Percentiles rank a stretch among this genome's conserved stretches.
phyloP scores from a whole-genome alignment of 2,329 filamentous ascomycete species.

The Aspergillus fumigatiaffinis region DNA sequence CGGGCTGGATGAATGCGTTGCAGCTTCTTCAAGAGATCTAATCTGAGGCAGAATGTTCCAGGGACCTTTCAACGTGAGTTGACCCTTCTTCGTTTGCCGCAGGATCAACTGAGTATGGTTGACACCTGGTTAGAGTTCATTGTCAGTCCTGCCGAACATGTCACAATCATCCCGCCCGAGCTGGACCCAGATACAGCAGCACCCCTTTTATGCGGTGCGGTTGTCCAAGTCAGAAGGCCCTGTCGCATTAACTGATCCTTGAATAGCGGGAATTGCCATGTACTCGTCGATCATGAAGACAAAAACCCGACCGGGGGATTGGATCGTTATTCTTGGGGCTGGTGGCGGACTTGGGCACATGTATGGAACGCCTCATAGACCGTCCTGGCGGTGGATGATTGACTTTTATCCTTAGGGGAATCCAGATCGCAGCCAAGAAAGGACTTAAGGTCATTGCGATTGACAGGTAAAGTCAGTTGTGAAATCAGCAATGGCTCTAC shows the following conservation, averaged over 20 bases:
- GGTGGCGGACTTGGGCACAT: constrained; percentile 40
- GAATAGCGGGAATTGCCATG: constrained; percentile 35
- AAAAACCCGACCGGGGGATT: constrained; percentile 31
- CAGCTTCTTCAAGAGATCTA: background rate
- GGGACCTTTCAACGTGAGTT: constrained; percentile 36
- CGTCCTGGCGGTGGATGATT: background rate
- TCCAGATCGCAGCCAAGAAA: constrained; percentile 35
- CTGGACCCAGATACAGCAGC: constrained; percentile 31
- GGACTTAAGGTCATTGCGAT: constrained; percentile 37
- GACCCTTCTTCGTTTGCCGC: background rate
- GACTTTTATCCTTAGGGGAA: constrained; percentile 22
- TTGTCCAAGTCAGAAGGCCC: background rate
- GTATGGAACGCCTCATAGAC: constrained; percentile 15
- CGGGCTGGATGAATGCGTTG: background rate
- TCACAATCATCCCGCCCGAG: constrained; percentile 32
- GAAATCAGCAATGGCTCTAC: background rate
- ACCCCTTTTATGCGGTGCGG: constrained; percentile 35
- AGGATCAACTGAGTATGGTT: background rate
- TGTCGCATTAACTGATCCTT: background rate
- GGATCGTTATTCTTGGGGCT: constrained; percentile 34
- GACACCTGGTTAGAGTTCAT: constrained; percentile 27
- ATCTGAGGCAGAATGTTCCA: constrained; percentile 28
- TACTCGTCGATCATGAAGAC: constrained; percentile 39
- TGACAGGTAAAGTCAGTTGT: constrained; percentile 24
- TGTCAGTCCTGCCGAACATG: constrained; percentile 33